A percentile compares a stretch with the other conserved stretches of the same genome.
Conservation (phyloP, 805 yeast species). For the Candida palmyrensis region DNA sequence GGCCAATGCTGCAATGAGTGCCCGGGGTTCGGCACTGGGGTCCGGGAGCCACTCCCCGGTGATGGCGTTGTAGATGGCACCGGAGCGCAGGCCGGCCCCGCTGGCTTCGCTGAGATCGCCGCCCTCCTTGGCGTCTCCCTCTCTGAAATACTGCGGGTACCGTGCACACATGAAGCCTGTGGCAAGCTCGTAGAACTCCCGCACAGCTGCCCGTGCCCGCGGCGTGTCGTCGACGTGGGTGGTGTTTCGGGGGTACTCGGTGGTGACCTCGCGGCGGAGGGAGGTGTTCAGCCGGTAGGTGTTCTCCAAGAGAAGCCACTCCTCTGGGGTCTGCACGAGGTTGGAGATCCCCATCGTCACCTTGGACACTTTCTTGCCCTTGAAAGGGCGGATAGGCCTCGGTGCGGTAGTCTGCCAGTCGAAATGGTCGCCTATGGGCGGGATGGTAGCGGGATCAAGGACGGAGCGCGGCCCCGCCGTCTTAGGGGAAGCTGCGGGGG, state of each 20-base stretch:
- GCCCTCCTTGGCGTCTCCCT: constrained; percentile 13
- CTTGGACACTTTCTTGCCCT: constrained; percentile 29
- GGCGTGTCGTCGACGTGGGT: constrained; percentile 21
- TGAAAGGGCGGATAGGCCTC: constrained; percentile 33
- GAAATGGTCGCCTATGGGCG: constrained; percentile 30
- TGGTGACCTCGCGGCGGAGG: constrained; percentile 29
- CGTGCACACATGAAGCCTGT: constrained; percentile 36
- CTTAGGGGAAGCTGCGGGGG: no score
- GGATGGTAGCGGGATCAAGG: constrained; percentile 3
- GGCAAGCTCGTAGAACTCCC: constrained; percentile 46
- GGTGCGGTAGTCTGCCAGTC: constrained; percentile 44
- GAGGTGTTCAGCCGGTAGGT: constrained; percentile 46
- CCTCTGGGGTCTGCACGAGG: constrained; percentile 33
- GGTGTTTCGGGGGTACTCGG: constrained; percentile 24
- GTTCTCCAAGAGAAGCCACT: constrained; percentile 59
- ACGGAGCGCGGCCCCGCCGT: no score
- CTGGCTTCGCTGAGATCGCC: no score
- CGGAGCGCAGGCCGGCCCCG: constrained; percentile 2
- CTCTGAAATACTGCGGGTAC: constrained; percentile 50
- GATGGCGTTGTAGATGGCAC: constrained; percentile 31
- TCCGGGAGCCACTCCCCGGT: constrained; percentile 17
- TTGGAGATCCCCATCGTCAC: constrained; percentile 31
- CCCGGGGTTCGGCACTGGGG: constrained; percentile 10
- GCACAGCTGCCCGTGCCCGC: constrained; percentile 28
- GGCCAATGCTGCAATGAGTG: constrained; percentile 20